Conservation (phyloP, 108 stramenopile genomes). For the Stephanodiscus minutulus region DNA sequence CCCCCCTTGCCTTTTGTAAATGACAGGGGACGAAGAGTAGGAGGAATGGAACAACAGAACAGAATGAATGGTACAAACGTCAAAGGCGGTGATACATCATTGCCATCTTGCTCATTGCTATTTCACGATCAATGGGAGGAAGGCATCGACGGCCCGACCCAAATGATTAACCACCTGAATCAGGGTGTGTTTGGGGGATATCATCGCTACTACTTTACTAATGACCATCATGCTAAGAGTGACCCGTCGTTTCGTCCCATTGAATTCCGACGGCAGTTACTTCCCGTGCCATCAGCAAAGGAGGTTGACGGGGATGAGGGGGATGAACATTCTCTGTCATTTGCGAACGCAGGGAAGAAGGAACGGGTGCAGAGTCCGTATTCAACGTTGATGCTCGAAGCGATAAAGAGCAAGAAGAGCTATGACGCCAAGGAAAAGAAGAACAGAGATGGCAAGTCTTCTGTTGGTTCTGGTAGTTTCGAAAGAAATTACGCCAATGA, state of each 20-base stretch:
- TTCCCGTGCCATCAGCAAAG: slow-evolving; percentile 14
- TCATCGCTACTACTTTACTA: slow-evolving; percentile 1
- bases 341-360: background rate
- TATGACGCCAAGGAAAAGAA: background rate
- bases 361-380: background rate
- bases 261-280: slow-evolving; percentile 68
- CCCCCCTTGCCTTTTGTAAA: slow-evolving; percentile 33
- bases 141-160: background rate
- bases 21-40: background rate
- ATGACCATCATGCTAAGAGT: background rate
- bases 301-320: background rate
- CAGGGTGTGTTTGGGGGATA: background rate
- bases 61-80: background rate
- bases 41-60: background rate
- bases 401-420: slow-evolving; percentile 24
- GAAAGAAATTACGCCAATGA: slow-evolving; percentile 14
- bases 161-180: slow-evolving; percentile 8
- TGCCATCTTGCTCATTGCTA: slow-evolving; percentile 16
- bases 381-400: slow-evolving; percentile 51
- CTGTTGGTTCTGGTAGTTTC: background rate
- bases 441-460: slow-evolving; percentile 26
- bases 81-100: background rate
- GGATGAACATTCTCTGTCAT: background rate
- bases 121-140: slow-evolving; percentile 28
- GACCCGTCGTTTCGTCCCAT: slow-evolving; percentile 48